These are phyloP conservation scores for Podospora pseudopauciseta DNA, from an alignment of 495 filamentous ascomycete species.

Conservation along the genomic window DNA sequence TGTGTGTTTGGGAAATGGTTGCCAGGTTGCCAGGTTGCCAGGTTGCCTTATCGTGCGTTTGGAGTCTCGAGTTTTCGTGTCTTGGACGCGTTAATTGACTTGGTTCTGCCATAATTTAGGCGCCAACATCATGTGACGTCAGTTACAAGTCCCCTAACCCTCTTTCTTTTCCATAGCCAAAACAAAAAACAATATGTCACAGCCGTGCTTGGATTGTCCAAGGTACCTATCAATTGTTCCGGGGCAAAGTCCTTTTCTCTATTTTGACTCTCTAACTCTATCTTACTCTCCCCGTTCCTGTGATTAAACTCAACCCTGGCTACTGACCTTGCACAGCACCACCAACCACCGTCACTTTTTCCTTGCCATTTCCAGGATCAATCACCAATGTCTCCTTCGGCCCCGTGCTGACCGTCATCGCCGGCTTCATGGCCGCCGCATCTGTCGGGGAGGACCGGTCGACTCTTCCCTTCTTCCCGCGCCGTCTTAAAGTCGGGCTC, in stretches of 20 bases:
- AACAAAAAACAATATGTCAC: not conserved
- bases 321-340: not conserved
- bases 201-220: not conserved
- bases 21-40: not conserved
- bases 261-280: not conserved
- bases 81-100: conserved; percentile 4
- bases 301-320: too few relatives aligned
- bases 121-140: conserved; percentile 9
- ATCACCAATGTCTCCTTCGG: not conserved
- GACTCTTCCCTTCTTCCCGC: not conserved
- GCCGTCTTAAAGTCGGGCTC: not conserved
- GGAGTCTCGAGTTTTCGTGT: not conserved
- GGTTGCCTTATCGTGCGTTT: not conserved
- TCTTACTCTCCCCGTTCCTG: not conserved
- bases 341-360: not conserved
- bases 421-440: not conserved
- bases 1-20: not conserved
- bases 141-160: not conserved
- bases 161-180: not conserved
- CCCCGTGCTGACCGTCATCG: not conserved
- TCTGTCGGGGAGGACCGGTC: not conserved
- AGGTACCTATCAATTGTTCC: not conserved
- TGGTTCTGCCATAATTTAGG: not conserved
- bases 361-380: not conserved
- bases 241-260: not conserved